These are phyloP conservation scores for Ganoderma sinense DNA, from an alignment of 1,284 basidiomycete genomes.

Conservation along the genomic window DNA sequence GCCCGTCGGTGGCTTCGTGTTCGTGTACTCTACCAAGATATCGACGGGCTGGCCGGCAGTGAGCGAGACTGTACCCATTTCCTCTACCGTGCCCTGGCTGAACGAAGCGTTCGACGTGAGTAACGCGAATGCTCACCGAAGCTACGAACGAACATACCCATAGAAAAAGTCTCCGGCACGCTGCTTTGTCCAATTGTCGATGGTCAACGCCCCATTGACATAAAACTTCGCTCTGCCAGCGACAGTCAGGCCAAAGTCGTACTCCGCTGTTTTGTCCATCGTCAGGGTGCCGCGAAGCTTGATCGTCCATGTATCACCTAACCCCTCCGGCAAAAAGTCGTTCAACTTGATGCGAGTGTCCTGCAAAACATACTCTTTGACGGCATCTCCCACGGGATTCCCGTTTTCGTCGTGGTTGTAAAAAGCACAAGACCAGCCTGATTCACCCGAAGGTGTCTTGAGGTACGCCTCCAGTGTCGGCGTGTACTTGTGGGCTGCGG, in stretches of 20 bases:
- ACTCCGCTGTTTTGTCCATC: slow-evolving; percentile 56
- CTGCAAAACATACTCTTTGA: slow-evolving; percentile 58
- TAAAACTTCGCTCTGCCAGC: slow-evolving; percentile 74
- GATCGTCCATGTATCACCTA: slow-evolving; percentile 71
- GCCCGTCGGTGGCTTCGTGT: slow-evolving; percentile 58
- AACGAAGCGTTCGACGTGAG: background rate
- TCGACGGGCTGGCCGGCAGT: slow-evolving; percentile 54
- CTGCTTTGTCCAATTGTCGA: slow-evolving; percentile 77
- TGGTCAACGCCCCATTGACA: slow-evolving; percentile 64
- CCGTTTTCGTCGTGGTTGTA: slow-evolving; percentile 60
- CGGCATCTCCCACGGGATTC: slow-evolving; percentile 46
- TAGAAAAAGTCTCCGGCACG: slow-evolving; percentile 75
- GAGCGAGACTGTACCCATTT: slow-evolving; percentile 57
- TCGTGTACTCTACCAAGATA: slow-evolving; percentile 68
- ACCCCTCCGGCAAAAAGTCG: slow-evolving; percentile 66
- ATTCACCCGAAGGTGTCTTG: slow-evolving; percentile 54
- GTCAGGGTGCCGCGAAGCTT: slow-evolving; percentile 65
- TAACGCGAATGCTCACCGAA: background rate
- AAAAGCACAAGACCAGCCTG: slow-evolving; percentile 70
- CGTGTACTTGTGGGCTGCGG: slow-evolving; percentile 65
- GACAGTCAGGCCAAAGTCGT: slow-evolving; percentile 78
- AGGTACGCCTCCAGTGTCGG: slow-evolving; percentile 63
- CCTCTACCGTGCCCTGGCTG: slow-evolving; percentile 70
- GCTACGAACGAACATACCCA: slow-evolving; percentile 47
- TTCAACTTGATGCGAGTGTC: slow-evolving; percentile 73